A percentile compares a stretch with the other conserved stretches of the same genome.
Conservation (phyloP, 2,329 filamentous ascomycete genomes). For the Penicillium freii region DNA sequence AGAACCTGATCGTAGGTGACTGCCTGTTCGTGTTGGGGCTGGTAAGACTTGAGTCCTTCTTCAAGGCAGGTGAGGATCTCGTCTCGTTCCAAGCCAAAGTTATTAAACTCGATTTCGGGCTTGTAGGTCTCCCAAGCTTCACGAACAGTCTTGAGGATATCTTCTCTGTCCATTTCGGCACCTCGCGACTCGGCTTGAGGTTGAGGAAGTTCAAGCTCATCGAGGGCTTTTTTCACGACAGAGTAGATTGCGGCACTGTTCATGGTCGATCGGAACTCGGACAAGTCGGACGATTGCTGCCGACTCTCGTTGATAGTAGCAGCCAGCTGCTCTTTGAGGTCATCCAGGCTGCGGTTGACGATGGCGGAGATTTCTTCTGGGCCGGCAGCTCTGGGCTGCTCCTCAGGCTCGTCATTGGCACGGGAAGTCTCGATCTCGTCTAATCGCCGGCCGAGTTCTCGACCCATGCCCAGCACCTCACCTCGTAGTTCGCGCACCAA, state of each 20-base stretch:
- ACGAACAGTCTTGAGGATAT: constrained; percentile 80
- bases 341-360: constrained; percentile 74
- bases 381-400: constrained; percentile 51
- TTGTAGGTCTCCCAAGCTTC: constrained; percentile 95
- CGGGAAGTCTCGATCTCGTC: constrained; percentile 55
- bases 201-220: constrained; percentile 59
- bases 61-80: constrained; percentile 84
- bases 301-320: constrained; percentile 73
- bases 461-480: constrained; percentile 91
- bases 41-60: constrained; percentile 78
- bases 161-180: constrained; percentile 67
- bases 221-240: constrained; percentile 72
- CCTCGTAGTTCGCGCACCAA: constrained; percentile 85
- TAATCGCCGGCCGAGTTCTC: constrained; percentile 81
- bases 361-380: constrained; percentile 73
- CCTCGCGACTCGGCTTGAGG: constrained; percentile 53
- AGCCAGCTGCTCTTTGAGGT: constrained; percentile 82
- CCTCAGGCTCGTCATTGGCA: constrained; percentile 42
- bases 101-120: constrained; percentile 85
- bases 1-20: constrained; percentile 83
- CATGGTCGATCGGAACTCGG: constrained; percentile 61
- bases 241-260: constrained; percentile 85
- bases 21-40: constrained; percentile 51
- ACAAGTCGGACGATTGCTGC: constrained; percentile 64
- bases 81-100: constrained; percentile 84